phyloP scores from a whole-genome alignment of 139 green algal species.

The Haematococcus lacustris region DNA sequence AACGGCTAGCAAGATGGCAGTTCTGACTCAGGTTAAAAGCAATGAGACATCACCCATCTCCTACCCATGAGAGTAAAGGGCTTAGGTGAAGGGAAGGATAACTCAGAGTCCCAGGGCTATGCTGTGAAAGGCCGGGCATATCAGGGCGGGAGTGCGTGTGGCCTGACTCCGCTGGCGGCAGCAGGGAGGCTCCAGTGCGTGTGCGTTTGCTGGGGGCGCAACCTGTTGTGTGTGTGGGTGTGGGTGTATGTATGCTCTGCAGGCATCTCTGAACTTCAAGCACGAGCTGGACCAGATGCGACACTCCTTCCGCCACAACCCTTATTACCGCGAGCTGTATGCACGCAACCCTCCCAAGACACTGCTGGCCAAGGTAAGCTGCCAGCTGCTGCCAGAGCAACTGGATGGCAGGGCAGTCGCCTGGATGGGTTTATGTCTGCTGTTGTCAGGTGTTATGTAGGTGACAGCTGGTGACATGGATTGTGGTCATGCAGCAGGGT shows the following conservation, averaged over 20 bases:
- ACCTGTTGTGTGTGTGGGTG: background rate
- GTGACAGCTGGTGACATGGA: too few relatives aligned
- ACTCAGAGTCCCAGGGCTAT: background rate
- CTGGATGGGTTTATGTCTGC: too few relatives aligned
- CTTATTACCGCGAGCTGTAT: constrained; percentile 34
- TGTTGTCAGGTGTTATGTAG: too few relatives aligned
- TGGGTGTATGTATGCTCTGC: background rate
- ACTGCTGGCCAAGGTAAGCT: constrained; percentile 2
- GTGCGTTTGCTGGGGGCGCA: background rate
- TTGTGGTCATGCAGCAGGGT: too few relatives aligned
- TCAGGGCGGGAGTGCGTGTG: too few relatives aligned
- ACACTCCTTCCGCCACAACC: constrained; percentile 54
- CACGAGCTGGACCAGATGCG: constrained; percentile 66
- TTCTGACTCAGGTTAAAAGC: background rate
- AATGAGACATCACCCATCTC: too few relatives aligned
- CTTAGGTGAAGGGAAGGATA: background rate
- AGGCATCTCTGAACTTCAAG: constrained; percentile 62
- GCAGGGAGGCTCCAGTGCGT: background rate
- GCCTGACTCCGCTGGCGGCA: too few relatives aligned
- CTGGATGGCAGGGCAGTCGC: too few relatives aligned
- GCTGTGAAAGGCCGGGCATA: background rate
- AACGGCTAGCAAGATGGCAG: background rate
- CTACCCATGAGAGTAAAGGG: too few relatives aligned
- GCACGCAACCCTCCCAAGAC: constrained; percentile 8
- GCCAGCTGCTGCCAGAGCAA: background rate